Evolutionary conservation across 768 basidiomycete genomes (phyloP).

Genomic region (Sistotremastrum suecicum): DNA sequence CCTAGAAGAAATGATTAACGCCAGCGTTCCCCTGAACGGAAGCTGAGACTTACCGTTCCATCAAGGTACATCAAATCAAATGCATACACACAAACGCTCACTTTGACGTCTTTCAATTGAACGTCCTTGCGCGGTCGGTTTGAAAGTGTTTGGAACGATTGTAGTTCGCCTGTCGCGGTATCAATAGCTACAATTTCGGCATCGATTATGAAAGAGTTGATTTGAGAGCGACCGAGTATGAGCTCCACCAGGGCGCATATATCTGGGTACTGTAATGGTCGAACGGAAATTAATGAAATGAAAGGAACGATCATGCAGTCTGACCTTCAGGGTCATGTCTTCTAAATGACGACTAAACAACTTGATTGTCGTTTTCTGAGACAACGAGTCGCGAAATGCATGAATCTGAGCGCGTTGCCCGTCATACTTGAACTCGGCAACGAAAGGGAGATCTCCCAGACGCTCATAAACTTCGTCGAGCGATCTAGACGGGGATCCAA

Average conservation of each 20-base stretch:
- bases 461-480: constrained; percentile 71
- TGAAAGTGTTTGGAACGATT: constrained; percentile 78
- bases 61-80: constrained; percentile 87
- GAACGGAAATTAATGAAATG: not conserved
- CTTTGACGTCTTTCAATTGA: constrained; percentile 52
- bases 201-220: constrained; percentile 63
- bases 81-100: constrained; percentile 70
- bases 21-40: not conserved
- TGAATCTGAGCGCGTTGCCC: constrained; percentile 81
- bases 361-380: constrained; percentile 25
- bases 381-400: constrained; percentile 18
- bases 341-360: constrained; percentile 85
- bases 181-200: constrained; percentile 83
- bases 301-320: constrained; percentile 1
- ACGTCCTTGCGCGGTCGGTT: constrained; percentile 80
- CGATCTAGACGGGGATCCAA: constrained; percentile 78
- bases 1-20: constrained; percentile 23
- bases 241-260: constrained; percentile 41
- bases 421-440: constrained; percentile 87
- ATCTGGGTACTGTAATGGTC: constrained; percentile 58
- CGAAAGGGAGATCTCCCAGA: constrained; percentile 50
- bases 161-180: constrained; percentile 40
- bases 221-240: constrained; percentile 29
- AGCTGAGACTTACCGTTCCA: constrained; percentile 42
- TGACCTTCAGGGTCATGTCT: constrained; percentile 81